Conservation (phyloP, 2,329 filamentous ascomycete genomes). For the Aspergillus phoenicis region DNA sequence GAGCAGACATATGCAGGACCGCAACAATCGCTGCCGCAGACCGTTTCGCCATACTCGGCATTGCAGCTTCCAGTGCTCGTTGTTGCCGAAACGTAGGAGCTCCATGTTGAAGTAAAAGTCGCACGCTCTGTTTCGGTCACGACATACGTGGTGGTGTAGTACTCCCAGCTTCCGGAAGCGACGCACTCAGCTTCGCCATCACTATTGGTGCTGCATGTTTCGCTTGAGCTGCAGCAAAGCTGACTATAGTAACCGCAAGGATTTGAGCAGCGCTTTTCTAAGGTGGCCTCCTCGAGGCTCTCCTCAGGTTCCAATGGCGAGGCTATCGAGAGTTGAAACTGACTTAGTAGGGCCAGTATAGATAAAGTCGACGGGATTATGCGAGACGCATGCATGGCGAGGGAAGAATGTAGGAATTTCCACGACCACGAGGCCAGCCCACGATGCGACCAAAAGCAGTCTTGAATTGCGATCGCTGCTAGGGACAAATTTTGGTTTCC, state of each 20-base stretch:
- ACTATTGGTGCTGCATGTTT: conserved; percentile 55
- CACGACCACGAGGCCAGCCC: conserved; percentile 8
- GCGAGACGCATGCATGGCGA: conserved; percentile 34
- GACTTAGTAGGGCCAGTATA: conserved; percentile 31
- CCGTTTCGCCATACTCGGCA: conserved; percentile 46
- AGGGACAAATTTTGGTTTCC: background rate
- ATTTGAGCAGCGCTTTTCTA: conserved; percentile 48
- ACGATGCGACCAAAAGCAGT: conserved; percentile 6
- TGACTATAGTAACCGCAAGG: conserved; percentile 56
- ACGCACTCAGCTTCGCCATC: conserved; percentile 53
- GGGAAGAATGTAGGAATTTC: conserved; percentile 10
- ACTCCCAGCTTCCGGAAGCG: conserved; percentile 54
- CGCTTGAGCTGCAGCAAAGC: conserved; percentile 51
- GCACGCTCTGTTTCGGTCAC: conserved; percentile 54
- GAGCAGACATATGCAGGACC: conserved; percentile 47
- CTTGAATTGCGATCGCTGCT: conserved; percentile 10
- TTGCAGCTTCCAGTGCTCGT: conserved; percentile 46
- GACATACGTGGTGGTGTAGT: conserved; percentile 60
- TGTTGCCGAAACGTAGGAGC: conserved; percentile 39
- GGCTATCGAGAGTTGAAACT: conserved; percentile 28
- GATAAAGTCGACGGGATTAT: conserved; percentile 30
- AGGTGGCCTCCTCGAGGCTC: conserved; percentile 18
- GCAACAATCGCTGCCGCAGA: conserved; percentile 51
- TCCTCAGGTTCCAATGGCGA: background rate
- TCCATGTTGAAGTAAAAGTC: conserved; percentile 59